Evolutionary conservation across 2,329 filamentous ascomycete species (phyloP), one percentile per base, ranked within the genome.

Genomic region (Aspergillus ochraceus): DNA sequence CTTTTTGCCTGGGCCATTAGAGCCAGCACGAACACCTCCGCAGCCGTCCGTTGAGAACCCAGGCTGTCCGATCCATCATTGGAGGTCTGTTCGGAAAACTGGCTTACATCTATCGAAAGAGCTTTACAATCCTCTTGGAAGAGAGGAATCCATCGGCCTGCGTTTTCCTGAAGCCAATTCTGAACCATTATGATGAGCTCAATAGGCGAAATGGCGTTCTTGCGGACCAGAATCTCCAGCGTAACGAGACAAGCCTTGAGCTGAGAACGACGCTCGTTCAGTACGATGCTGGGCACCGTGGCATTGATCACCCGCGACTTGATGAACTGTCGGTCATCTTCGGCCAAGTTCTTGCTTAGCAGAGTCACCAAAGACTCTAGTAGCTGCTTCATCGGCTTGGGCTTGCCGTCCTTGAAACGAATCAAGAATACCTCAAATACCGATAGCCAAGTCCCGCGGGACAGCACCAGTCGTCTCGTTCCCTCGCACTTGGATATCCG

Each of bases 331-430:
- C 52, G 60, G 19, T 63, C 60, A 12, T 67, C 32, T 22, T 70
- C 69, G 30, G 69, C 47, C 11, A 68, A 65, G 49, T 69, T 66
- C 29, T 71, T 74, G 12, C 61, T 69, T 51, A 77, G 59, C 11
- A 76, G 71, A 20, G 66, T 73, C 42, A 70, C 69, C 57, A 81
- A 58, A n/a, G 76, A 76, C 54, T 71, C 68, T 52, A 82, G 60
- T 2, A 82, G 70, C 59, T 80, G 77, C 63, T 77, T 77, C 67
- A 81, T 72, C 22, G 78, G 74, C 66, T 79, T 81, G 22, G 76
- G 72, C 54, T 77, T 79, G 8, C 73, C 70, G 62, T 77, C 75
- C 59, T 78, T 76, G 63, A 76, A 80, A 32, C 74, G 73, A 58
- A 68, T 69, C 54, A 80, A 66, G 49, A 72, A 77, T 29, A 75